Base-by-base conservation (phyloP, 208 protist genomes). In the Trypanosoma melophagium region DNA sequence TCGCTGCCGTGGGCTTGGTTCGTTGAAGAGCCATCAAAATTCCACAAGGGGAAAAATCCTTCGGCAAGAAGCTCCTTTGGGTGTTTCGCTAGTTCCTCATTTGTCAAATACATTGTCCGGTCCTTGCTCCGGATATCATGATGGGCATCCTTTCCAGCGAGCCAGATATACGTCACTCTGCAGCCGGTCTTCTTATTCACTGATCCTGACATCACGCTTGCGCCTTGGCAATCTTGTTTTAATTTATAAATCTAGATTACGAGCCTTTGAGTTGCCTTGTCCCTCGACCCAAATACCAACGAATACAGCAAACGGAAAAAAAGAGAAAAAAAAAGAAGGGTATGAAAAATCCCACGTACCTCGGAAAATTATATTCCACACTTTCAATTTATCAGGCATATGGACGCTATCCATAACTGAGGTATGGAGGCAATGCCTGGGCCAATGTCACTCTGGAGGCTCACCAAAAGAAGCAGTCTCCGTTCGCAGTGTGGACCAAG, bases 11-110 rank as follows among this genome's bases (percentile, higher is more conserved):
- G 79, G 3, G 84, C 80, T 68, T 95, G 90, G 24, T 60, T 70
- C 35, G 90, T 95, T 28, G 90, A 98, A 17, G 97, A 98, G 51
- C 97, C 97, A 67, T 99, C 97, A 74, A 96, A 99, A 80, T 99
- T 99, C 97, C 97, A 99, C n/a, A 96, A 76, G 10, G 96, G 96
- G 31, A 99, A 92, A 60, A 89, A 38, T 0, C 80, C 81, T 28
- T 84, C 76, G 3, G 77, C 81, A 14, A 90, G 77, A 47, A 92
- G 64, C n/a, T 83, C 76, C 68, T 92, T 90, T 13, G 89, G 89
- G 28, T 81, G 67, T 70, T 84, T 80, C 38, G 67, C 42, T 17
- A 89, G 12, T 44, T 93, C 66, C 9, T 83, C 79, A 28, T 58
- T 49, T 16, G 77, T 78, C 2, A 93, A 69, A 61, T 89, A 92